Conservation (phyloP, 352 stramenopile species). For the Pythium folliculosum region DNA sequence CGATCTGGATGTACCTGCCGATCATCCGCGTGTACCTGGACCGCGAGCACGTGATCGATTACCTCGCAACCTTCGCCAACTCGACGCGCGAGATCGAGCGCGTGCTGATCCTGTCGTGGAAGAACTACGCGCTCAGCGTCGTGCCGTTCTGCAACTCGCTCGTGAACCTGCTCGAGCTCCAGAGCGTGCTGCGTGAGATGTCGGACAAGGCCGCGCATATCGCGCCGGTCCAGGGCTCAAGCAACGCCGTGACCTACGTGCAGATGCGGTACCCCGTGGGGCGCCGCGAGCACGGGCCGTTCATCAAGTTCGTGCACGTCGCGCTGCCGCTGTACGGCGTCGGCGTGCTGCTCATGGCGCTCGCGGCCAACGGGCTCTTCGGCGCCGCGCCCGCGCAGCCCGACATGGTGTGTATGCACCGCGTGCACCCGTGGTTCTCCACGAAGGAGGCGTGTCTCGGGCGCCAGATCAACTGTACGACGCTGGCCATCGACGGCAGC, state of each 20-base stretch:
- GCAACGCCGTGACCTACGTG: background rate
- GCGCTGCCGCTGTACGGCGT: background rate
- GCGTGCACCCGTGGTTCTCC: conserved; percentile 12
- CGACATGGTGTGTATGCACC: background rate
- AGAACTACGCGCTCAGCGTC: conserved; percentile 12
- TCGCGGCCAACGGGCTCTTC: background rate
- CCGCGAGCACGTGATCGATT: background rate
- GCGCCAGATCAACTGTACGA: background rate
- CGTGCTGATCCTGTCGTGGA: conserved; percentile 14
- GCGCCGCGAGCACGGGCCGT: background rate
- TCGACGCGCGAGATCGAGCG: conserved; percentile 6
- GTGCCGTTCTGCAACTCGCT: conserved; percentile 20
- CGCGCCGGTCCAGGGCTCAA: background rate
- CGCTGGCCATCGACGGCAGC: background rate
- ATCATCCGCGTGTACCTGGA: conserved; percentile 7
- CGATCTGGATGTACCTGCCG: conserved; percentile 27
- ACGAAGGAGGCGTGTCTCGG: conserved; percentile 5
- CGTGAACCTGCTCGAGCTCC: conserved; percentile 5
- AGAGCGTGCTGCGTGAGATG: background rate
- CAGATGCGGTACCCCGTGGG: conserved; percentile 8
- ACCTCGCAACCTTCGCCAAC: background rate
- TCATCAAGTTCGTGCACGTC: background rate
- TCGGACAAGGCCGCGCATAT: background rate
- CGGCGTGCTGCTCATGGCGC: background rate
- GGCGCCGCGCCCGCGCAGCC: background rate